Base-by-base conservation (phyloP, 2,329 filamentous ascomycete genomes). In the Phyllosticta citriasiana region DNA sequence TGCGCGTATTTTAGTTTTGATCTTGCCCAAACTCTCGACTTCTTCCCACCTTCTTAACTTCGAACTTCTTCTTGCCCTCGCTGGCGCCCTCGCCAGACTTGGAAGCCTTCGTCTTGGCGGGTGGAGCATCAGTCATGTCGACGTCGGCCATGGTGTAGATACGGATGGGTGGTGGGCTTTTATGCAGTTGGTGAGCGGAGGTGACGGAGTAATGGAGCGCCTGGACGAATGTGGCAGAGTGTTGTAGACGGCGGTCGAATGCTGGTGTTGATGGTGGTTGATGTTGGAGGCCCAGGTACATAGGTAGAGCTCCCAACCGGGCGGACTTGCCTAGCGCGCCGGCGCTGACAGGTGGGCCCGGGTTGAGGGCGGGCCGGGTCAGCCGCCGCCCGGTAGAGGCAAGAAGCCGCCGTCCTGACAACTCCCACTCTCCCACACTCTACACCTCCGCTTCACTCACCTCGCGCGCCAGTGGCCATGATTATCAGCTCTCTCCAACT, bases 21-120 rank as follows among this genome's bases (percentile, higher is more conserved):
- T n/a, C 16, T 27, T 33, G 19, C 24, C 22, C 33, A 30, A 22
- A 9, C 12, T 16, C 19, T 27, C 10, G 24, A 24, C 10, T 16
- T 25, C 2, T 35, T 61, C 74, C 64, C 75, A 95, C 94, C 88
- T 99, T 99, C 80, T 99, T 99, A 65, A 99, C 93, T 74, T 99
- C 94, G 67, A 99, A 99, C 66, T 90, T 88, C 81, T 97, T 96
- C 84, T 95, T 97, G 58, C 79, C 84, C 19, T 58, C 60, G 26
- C 51, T 66, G 16, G 69, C 72, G 53, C 72, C 73, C 53, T 76
- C 76, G 63, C 80, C 77, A 30, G 27, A 30, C 73, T 77, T 80
- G 65, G 76, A 65, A 19, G 65, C 78, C 73, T 83, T 84, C 53
- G 75, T 71, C 76, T 85, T 84, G 60, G 70, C 67, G 52, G 60